These are phyloP conservation scores for Sclerotinia sclerotiorum DNA, from an alignment of 2,329 filamentous ascomycete genomes.

Conservation along the genomic window DNA sequence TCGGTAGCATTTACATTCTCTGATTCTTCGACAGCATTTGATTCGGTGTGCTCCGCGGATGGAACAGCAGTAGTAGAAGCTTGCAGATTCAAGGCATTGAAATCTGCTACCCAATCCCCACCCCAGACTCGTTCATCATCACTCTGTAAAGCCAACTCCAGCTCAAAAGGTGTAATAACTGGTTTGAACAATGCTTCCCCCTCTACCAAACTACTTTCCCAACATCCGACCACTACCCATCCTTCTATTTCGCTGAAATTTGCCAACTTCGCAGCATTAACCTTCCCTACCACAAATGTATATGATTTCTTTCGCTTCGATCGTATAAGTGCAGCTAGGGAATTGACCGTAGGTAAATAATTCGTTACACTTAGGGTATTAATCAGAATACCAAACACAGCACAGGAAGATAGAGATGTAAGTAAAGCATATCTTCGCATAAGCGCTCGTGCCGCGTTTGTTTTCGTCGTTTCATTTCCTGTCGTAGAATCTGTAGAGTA, in stretches of 20 bases:
- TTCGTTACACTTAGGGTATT: conserved; percentile 93
- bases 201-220: conserved; percentile 92
- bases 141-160: conserved; percentile 71
- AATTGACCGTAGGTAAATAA: conserved; percentile 77
- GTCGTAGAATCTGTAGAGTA: conserved; percentile 56
- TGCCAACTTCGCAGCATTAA: conserved; percentile 92
- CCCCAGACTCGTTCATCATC: conserved; percentile 82
- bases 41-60: conserved; percentile 40
- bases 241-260: conserved; percentile 95
- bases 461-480: conserved; percentile 38
- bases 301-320: conserved; percentile 91
- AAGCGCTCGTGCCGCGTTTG: conserved; percentile 56
- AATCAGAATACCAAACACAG: conserved; percentile 90
- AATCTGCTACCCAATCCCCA: conserved; percentile 84
- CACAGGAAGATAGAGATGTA: conserved; percentile 73
- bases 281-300: conserved; percentile 92
- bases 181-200: conserved; percentile 86
- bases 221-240: conserved; percentile 97
- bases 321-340: conserved; percentile 70
- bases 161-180: conserved; percentile 92
- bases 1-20: conserved; percentile 22
- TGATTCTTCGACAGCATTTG: conserved; percentile 35
- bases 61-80: background rate
- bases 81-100: conserved; percentile 57
- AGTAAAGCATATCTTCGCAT: conserved; percentile 87